Percentiles rank a stretch among this genome's conserved stretches.
Evolutionary conservation across 495 filamentous ascomycete genomes (phyloP).

Genomic region (Penicillium arizonense): DNA sequence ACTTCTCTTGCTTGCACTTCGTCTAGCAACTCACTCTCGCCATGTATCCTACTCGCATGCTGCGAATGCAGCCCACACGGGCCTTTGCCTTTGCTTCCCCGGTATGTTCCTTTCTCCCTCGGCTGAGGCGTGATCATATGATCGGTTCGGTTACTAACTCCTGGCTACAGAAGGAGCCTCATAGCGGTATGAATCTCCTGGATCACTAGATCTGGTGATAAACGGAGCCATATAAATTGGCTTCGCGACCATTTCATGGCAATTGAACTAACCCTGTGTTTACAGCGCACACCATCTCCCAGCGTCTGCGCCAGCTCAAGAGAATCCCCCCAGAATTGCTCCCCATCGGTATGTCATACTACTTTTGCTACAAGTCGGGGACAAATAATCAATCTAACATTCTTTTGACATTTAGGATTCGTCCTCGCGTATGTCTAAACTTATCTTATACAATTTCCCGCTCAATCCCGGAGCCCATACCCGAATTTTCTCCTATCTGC

Average conservation of each 20-base stretch:
- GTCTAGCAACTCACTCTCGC: slow-evolving; percentile 19
- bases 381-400: slow-evolving; percentile 18
- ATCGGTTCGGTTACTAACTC: slow-evolving; percentile 33
- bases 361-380: background rate
- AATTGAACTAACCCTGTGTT: slow-evolving; percentile 30
- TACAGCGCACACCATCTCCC: slow-evolving; percentile 93
- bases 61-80: slow-evolving; percentile 56
- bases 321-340: slow-evolving; percentile 91
- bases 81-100: slow-evolving; percentile 75
- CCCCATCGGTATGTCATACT: slow-evolving; percentile 73
- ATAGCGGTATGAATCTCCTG: slow-evolving; percentile 62
- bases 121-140: slow-evolving; percentile 16
- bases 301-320: slow-evolving; percentile 84
- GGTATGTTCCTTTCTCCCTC: slow-evolving; percentile 53
- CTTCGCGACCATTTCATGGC: background rate
- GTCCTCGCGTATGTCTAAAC: slow-evolving; percentile 66
- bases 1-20: slow-evolving; percentile 7
- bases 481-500: slow-evolving; percentile 12
- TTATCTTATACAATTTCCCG: slow-evolving; percentile 14
- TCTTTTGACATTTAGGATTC: slow-evolving; percentile 55
- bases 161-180: slow-evolving; percentile 70
- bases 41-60: slow-evolving; percentile 67
- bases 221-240: slow-evolving; percentile 9
- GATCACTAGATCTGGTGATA: slow-evolving; percentile 1
- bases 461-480: slow-evolving; percentile 15